phyloP scores from a whole-genome alignment of 2,329 filamentous ascomycete species.

The Apiospora malaysiana region DNA sequence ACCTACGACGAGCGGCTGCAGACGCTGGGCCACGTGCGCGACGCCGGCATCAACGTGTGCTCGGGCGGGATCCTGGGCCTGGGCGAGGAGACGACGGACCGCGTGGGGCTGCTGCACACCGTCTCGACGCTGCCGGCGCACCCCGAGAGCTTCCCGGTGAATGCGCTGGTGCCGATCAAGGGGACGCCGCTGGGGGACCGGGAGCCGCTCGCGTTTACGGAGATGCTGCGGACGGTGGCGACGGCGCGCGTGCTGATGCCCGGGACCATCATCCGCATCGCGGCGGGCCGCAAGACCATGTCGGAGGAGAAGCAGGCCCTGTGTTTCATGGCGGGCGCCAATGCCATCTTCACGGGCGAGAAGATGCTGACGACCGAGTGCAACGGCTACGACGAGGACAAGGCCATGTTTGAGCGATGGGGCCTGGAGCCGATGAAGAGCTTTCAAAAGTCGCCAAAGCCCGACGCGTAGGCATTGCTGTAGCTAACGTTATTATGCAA shows the following conservation, averaged over 20 bases:
- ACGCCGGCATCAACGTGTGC: slow-evolving; percentile 89
- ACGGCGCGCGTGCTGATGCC: slow-evolving; percentile 86
- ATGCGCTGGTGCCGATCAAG: slow-evolving; percentile 88
- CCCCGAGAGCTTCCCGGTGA: slow-evolving; percentile 90
- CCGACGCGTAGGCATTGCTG: slow-evolving; percentile 19
- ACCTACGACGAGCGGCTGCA: slow-evolving; percentile 85
- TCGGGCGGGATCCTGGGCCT: slow-evolving; percentile 87
- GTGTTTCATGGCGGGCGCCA: slow-evolving; percentile 90
- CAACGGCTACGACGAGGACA: slow-evolving; percentile 90
- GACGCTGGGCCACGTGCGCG: slow-evolving; percentile 79
- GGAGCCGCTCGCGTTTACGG: slow-evolving; percentile 76
- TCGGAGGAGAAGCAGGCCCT: slow-evolving; percentile 86
- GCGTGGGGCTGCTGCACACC: slow-evolving; percentile 82
- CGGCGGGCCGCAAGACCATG: slow-evolving; percentile 84
- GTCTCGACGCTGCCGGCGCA: slow-evolving; percentile 81
- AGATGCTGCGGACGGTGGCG: slow-evolving; percentile 81
- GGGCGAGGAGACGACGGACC: slow-evolving; percentile 79
- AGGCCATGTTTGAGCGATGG: slow-evolving; percentile 82
- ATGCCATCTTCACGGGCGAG: slow-evolving; percentile 94
- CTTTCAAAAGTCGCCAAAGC: slow-evolving; percentile 30
- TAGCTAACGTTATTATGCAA: neutral
- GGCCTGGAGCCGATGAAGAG: slow-evolving; percentile 77
- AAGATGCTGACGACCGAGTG: slow-evolving; percentile 95
- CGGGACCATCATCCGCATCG: slow-evolving; percentile 83
- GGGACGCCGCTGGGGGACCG: slow-evolving; percentile 83